A percentile compares a stretch with the other conserved stretches of the same genome.
These are phyloP conservation scores for Sporothrix pallida DNA, from an alignment of 2,329 filamentous ascomycete genomes.

Conservation along the genomic window DNA sequence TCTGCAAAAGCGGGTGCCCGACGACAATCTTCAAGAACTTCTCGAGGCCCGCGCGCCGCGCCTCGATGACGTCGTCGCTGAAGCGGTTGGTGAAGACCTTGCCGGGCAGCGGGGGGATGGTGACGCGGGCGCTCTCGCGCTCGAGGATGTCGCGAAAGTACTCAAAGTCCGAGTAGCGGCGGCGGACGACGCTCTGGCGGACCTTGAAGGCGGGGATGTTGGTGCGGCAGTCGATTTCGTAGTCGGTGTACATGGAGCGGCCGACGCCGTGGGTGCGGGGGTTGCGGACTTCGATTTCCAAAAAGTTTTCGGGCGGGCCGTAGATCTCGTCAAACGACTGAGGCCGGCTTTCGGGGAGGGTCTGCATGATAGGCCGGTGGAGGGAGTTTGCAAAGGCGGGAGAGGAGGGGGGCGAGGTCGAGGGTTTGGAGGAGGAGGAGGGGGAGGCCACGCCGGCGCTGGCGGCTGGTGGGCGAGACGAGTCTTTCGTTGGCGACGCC, in stretches of 20 bases:
- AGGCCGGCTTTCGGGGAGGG: constrained; percentile 75
- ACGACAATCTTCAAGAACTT: constrained; percentile 97
- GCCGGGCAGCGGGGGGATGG: constrained; percentile 91
- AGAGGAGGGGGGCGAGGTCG: constrained; percentile 41
- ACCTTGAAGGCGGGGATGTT: constrained; percentile 99
- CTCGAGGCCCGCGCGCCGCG: constrained; percentile 86
- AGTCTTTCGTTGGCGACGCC: constrained; percentile 49
- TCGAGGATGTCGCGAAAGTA: constrained; percentile 98
- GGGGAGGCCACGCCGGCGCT: constrained; percentile 36
- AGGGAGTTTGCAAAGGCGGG: constrained; percentile 44
- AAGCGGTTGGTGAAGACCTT: constrained; percentile 99
- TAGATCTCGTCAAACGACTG: constrained; percentile 99
- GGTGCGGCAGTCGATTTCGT: constrained; percentile 96
- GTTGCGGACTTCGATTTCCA: constrained; percentile 97
- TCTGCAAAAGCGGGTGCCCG: constrained; percentile 94
- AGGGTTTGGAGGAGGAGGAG: constrained; percentile 35
- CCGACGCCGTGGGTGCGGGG: constrained; percentile 94
- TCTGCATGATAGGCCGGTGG: constrained; percentile 55
- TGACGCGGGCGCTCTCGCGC: constrained; percentile 90
- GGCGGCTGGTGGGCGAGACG: constrained; percentile 43
- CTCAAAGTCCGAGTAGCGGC: constrained; percentile 97
- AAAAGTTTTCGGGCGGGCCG: constrained; percentile 95
- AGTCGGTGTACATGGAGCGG: constrained; percentile 97
- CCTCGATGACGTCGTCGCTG: constrained; percentile 97
- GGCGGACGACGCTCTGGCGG: constrained; percentile 82